Evolutionary conservation across 371 early-diverging fungal species (phyloP).

Genomic region (Syncephalis plumigaleata): DNA sequence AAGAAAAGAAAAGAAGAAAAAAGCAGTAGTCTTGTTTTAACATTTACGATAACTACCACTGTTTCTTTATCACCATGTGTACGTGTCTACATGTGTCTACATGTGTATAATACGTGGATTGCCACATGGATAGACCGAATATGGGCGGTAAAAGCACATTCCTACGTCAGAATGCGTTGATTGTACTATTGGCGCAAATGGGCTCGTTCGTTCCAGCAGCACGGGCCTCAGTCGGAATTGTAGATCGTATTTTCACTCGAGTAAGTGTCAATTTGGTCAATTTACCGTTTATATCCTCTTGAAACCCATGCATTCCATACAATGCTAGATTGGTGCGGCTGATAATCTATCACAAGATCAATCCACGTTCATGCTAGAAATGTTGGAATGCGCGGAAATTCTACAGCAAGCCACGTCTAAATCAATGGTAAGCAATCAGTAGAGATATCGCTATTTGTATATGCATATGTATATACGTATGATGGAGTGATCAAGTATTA

Average conservation of each 20-base stretch:
- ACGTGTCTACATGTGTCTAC: too few relatives aligned
- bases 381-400: constrained; percentile 89
- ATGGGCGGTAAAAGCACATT: constrained; percentile 96
- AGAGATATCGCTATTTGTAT: constrained; percentile 4
- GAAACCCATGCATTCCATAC: neutral
- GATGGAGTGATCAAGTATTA: too few relatives aligned
- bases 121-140: constrained; percentile 37
- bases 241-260: constrained; percentile 80
- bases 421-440: constrained; percentile 42
- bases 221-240: constrained; percentile 61
- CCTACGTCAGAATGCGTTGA: constrained; percentile 42
- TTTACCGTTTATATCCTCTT: constrained; percentile 3
- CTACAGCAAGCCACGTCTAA: constrained; percentile 54
- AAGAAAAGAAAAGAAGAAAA: too few relatives aligned
- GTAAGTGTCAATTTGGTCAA: constrained; percentile 19
- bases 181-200: constrained; percentile 82
- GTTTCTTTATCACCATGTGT: neutral
- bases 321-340: constrained; percentile 37
- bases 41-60: neutral
- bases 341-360: constrained; percentile 57
- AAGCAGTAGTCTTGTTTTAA: too few relatives aligned
- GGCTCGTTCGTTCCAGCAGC: constrained; percentile 90
- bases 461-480: constrained; percentile 35
- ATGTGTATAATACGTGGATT: too few relatives aligned
- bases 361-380: constrained; percentile 98